Base-by-base conservation (phyloP, 2,329 filamentous ascomycete species). In the Didymella sp. region DNA sequence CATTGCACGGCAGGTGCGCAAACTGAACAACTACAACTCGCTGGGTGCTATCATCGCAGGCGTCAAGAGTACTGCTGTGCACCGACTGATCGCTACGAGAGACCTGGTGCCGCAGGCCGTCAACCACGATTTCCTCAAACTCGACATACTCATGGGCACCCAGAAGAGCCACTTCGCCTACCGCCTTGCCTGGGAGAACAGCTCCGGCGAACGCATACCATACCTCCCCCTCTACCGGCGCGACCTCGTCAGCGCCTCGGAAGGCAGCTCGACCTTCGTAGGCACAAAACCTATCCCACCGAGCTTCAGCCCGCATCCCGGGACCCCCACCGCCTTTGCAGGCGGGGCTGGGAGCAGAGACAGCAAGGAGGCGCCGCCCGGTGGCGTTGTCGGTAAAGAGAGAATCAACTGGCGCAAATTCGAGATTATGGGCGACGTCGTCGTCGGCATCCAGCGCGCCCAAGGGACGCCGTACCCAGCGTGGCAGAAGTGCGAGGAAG, bases 321-420 rank as follows among this genome's bases (percentile, higher is more conserved):
- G 74, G 15, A 69, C 70, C n/a, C 69, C 63, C 33, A 69, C 70
- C 45, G 64, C 66, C 21, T 64, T 65, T 0, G 56, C 66, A 2
- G 71, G 69, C 1, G 69, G 63, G 31, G 31, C 6, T 17, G 6
- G 6, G 31, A n/a, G 15, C 31, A 35, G 31, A 35, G 71, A 73
- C 44, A 70, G 68, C 38, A 58, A 86, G 82, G 75, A 77, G 51
- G 72, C 75, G 17, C 73, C 73, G 8, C 73, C 70, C 0, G 69
- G 73, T 1, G 75, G 74, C 15, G 70, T 77, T 0, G 62, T 58
- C 15, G 74, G 74, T 21, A 76, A 62, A 86, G 76, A 91, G 61
- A 83, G 91, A 48, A 91, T 99, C 73, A 98, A 98, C 74, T 99
- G 95, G 95, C 92, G 89, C 77, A 99, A 99, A 74, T 99, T 98